Percentiles rank a stretch among this genome's conserved stretches.
phyloP scores from a whole-genome alignment of 2,329 filamentous ascomycete genomes.

The Aciculosporium take region DNA sequence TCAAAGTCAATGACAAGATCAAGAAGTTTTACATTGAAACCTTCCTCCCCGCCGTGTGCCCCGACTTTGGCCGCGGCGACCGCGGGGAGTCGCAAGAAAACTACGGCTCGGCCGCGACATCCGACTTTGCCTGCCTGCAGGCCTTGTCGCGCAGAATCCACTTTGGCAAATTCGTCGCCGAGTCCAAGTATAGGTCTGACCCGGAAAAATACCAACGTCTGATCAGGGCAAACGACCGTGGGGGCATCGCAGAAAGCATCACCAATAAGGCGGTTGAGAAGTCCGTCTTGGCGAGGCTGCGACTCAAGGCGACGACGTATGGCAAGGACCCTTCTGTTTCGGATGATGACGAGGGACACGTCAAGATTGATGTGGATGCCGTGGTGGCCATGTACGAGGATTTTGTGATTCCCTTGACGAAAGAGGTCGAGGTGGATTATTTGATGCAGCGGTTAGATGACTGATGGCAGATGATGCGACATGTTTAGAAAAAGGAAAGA shows the following conservation, averaged over 20 bases:
- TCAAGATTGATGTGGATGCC: constrained; percentile 85
- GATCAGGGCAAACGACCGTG: constrained; percentile 66
- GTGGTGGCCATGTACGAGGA: constrained; percentile 84
- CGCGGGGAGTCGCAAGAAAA: constrained; percentile 81
- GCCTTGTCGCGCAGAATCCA: constrained; percentile 83
- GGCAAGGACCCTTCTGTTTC: constrained; percentile 69
- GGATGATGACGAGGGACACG: constrained; percentile 36
- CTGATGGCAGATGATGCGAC: neutral
- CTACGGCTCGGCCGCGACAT: constrained; percentile 84
- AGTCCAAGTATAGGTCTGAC: constrained; percentile 83
- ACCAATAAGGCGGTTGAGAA: constrained; percentile 80
- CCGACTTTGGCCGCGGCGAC: constrained; percentile 62
- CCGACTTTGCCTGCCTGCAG: constrained; percentile 82
- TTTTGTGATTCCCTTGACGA: constrained; percentile 93
- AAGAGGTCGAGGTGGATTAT: constrained; percentile 95
- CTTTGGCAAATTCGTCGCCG: constrained; percentile 96
- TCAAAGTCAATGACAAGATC: constrained; percentile 81
- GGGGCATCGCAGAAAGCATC: constrained; percentile 78
- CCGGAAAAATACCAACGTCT: constrained; percentile 65
- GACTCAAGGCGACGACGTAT: constrained; percentile 84
- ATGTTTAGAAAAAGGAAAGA: no score
- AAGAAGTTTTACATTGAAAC: constrained; percentile 71
- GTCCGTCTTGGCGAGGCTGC: constrained; percentile 75
- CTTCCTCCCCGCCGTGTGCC: constrained; percentile 73
- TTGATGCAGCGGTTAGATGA: constrained; percentile 75